Base-by-base conservation (phyloP, 2,329 filamentous ascomycete species). In the Penicillium fuscoglaucum region DNA sequence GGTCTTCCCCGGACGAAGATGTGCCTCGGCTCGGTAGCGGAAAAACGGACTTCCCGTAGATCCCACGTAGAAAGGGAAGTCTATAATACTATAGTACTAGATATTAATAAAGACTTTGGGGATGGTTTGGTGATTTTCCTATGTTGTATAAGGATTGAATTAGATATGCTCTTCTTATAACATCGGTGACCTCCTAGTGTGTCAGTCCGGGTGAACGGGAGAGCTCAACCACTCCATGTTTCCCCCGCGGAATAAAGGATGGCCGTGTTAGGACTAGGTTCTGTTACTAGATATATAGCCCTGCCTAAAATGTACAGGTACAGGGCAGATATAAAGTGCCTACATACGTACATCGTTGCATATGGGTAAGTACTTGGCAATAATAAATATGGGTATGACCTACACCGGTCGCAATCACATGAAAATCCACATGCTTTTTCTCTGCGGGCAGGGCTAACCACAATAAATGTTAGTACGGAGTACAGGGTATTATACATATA, bases 11-110 rank as follows among this genome's bases (percentile, higher is more conserved):
- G 59, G 65, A 67, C 48, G 29, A 60, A 50, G 41, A 21, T 58
- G 58, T 52, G 56, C 65, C 65, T 61, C 58, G 65, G 65, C 58
- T 67, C 65, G 64, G 63, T 12, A 26, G 46, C 65, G 65, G 65
- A 66, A 45, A 67, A 67, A 66, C 55, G 13, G 40, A 39, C 9
- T 54, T 45, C n/a, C 61, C 43, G 57, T 9, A 19, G 26, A 41
- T 29, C 33, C 19, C 40, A 43, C 13, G 17, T 17, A 29, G 12
- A 15, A 26, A 12, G 10, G 17, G 17, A 35, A 35, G 21, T 35
- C 31, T 13, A 35, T 7, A 26, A 21, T 26, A 7, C 26, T 26
- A 21, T 24, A 33, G 28, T 12, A 31, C 6, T 6, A 24, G 31
- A 28, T 40, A 15, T 39, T 28, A 7, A 6, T 33, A 26, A 9